Evolutionary conservation across 164 flowering plant genomes (phyloP).

Genomic region (Stephania cephalantha): DNA sequence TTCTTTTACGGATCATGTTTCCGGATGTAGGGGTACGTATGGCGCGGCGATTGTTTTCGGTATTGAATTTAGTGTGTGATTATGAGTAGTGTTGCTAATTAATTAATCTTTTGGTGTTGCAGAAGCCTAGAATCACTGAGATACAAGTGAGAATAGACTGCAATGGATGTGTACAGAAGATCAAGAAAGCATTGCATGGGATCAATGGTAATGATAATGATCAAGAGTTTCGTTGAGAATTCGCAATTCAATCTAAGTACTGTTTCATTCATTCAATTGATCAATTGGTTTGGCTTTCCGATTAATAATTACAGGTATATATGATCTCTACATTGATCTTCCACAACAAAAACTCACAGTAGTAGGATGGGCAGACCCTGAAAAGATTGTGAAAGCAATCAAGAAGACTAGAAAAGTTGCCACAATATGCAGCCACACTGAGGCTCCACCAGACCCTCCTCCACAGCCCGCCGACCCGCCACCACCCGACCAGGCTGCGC

Average conservation of each 20-base stretch:
- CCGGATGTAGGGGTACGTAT: constrained; percentile 70
- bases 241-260: no score
- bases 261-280: not conserved
- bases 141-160: constrained; percentile 92
- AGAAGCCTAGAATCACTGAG: constrained; percentile 79
- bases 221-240: not conserved
- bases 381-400: constrained; percentile 70
- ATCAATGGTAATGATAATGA: constrained; percentile 38
- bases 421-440: constrained; percentile 61
- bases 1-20: constrained; percentile 33
- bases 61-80: not conserved
- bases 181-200: constrained; percentile 79
- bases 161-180: constrained; percentile 93
- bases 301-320: constrained; percentile 56
- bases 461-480: constrained; percentile 34
- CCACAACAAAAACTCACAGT: constrained; percentile 80
- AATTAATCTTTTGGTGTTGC: constrained; percentile 12
- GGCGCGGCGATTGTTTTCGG: not conserved
- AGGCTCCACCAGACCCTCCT: constrained; percentile 28
- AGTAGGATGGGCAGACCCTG: constrained; percentile 84
- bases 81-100: not conserved
- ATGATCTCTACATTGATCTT: constrained; percentile 54
- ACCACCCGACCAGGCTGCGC: constrained; percentile 20
- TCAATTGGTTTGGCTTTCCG: not conserved
- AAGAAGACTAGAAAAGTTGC: constrained; percentile 76